These are phyloP conservation scores for Dorcoceras hygrometricum DNA, from an alignment of 257 asterid species.

Conservation along the genomic window DNA sequence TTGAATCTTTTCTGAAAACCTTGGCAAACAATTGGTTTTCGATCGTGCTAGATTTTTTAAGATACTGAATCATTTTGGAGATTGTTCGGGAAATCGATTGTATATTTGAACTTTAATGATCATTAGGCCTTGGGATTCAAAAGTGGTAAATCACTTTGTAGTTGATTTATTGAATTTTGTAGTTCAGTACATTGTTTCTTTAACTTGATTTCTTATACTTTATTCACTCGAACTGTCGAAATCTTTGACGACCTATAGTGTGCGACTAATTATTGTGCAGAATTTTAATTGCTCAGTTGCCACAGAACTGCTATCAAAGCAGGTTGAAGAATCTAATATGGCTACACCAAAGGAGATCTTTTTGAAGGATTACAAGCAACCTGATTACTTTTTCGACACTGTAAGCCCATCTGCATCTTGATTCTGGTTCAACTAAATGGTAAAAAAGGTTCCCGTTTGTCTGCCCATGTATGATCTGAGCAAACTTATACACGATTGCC, in stretches of 20 bases:
- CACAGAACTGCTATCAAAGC: slow-evolving; percentile 58
- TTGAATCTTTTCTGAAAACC: background rate
- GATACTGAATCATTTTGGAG: background rate
- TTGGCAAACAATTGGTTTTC: background rate
- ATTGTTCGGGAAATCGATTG: background rate
- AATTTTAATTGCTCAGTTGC: slow-evolving; percentile 78
- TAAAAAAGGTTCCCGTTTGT: background rate
- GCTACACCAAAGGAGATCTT: slow-evolving; percentile 86
- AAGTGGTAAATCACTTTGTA: too few relatives aligned
- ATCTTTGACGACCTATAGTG: slow-evolving; percentile 31
- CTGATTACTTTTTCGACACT: slow-evolving; percentile 78
- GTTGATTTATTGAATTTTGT: too few relatives aligned
- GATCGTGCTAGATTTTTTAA: background rate
- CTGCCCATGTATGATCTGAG: slow-evolving; percentile 18
- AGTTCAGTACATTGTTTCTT: slow-evolving; percentile 1
- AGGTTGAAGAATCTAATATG: slow-evolving; percentile 67
- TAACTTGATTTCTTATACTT: slow-evolving; percentile 3
- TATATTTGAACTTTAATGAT: background rate
- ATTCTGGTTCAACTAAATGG: slow-evolving; percentile 1
- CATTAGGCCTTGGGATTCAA: background rate
- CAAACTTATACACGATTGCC: slow-evolving; percentile 18
- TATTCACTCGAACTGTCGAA: background rate
- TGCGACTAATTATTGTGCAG: slow-evolving; percentile 36
- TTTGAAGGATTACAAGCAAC: slow-evolving; percentile 87
- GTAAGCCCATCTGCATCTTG: slow-evolving; percentile 30